phyloP scores from a whole-genome alignment of 495 filamentous ascomycete species.

The Staphylotrichum longicolle region DNA sequence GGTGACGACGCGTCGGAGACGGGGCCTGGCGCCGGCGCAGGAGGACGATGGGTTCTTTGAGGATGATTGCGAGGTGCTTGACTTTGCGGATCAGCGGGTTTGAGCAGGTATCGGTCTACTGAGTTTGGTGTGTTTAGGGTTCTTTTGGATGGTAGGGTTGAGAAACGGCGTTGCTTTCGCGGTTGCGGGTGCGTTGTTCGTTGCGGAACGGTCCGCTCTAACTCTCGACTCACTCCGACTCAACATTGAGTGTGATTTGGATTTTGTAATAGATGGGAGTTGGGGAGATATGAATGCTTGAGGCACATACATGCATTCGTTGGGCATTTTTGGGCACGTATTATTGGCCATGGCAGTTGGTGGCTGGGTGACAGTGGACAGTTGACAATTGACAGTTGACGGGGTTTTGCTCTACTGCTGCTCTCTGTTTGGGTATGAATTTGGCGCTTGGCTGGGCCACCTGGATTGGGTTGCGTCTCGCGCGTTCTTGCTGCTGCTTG shows the following conservation, averaged over 20 bases:
- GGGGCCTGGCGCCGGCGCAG: slow-evolving; percentile 50
- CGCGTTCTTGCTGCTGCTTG: background rate
- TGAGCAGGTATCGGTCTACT: slow-evolving; percentile 32
- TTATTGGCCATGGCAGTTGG: background rate
- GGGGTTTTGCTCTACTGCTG: background rate
- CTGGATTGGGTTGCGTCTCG: slow-evolving; percentile 6
- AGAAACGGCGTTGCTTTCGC: background rate
- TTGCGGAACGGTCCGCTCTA: no score
- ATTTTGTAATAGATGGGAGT: slow-evolving; percentile 9
- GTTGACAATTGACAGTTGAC: background rate
- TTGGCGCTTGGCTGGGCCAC: slow-evolving; percentile 2
- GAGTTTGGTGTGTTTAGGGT: no score
- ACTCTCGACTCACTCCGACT: no score
- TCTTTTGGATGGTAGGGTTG: background rate
- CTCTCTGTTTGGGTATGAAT: slow-evolving; percentile 6
- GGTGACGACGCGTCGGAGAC: slow-evolving; percentile 71
- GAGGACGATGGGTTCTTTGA: slow-evolving; percentile 86
- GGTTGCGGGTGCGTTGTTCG: no score
- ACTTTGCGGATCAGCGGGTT: slow-evolving; percentile 84
- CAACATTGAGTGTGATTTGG: no score
- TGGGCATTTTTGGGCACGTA: slow-evolving; percentile 9
- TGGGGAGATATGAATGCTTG: background rate
- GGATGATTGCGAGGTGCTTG: slow-evolving; percentile 88
- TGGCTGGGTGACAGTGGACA: background rate
- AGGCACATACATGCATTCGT: background rate